Conservation (phyloP, 257 asterid genomes). For the Euphrasia confusa region DNA sequence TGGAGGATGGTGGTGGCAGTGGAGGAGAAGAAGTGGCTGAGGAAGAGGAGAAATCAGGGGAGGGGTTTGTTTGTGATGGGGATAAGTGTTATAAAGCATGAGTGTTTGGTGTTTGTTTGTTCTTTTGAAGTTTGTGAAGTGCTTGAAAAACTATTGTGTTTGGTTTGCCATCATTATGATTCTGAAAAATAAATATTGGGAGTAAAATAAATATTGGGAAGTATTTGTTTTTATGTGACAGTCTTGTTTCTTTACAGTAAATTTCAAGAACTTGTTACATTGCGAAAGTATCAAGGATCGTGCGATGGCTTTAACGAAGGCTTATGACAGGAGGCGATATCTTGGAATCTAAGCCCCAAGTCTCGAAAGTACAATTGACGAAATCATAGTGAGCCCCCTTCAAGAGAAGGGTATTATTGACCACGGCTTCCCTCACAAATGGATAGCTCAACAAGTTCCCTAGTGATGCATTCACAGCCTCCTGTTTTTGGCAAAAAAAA, state of each 20-base stretch:
- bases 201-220: too few relatives aligned
- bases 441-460: slow-evolving; percentile 78
- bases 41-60: slow-evolving; percentile 23
- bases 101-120: too few relatives aligned
- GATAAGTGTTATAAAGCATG: slow-evolving; percentile 35
- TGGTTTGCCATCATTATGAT: too few relatives aligned
- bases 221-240: too few relatives aligned
- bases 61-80: slow-evolving; percentile 51
- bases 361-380: slow-evolving; percentile 66
- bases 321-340: slow-evolving; percentile 25
- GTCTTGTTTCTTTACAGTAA: not conserved
- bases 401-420: slow-evolving; percentile 44
- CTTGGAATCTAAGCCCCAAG: slow-evolving; percentile 62
- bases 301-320: not conserved
- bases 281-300: too few relatives aligned
- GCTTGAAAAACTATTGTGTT: too few relatives aligned
- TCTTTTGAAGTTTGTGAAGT: not conserved
- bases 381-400: slow-evolving; percentile 89
- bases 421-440: slow-evolving; percentile 74
- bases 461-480: slow-evolving; percentile 78
- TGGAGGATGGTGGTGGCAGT: slow-evolving; percentile 5
- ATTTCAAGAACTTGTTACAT: not conserved
- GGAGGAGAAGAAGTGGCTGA: slow-evolving; percentile 4
- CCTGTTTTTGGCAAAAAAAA: slow-evolving; percentile 33
- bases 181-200: too few relatives aligned